Conservation (phyloP, 768 basidiomycete species). For the Calocera cornea region DNA sequence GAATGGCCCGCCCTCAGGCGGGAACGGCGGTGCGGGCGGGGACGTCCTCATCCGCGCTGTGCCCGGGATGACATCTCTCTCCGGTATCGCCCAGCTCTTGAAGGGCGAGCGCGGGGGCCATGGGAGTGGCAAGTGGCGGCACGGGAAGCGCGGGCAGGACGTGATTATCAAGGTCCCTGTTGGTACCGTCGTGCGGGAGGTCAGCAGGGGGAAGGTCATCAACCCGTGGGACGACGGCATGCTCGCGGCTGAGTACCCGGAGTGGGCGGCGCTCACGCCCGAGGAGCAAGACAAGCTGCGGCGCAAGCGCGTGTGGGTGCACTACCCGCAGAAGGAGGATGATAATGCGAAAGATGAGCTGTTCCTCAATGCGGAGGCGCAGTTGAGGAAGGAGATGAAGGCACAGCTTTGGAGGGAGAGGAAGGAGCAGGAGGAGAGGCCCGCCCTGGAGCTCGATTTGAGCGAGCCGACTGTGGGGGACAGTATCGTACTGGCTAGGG, state of each 20-base stretch:
- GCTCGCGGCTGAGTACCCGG: slow-evolving; percentile 59
- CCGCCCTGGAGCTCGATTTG: slow-evolving; percentile 18
- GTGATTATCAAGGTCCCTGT: slow-evolving; percentile 69
- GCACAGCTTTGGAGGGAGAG: neutral
- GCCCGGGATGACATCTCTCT: slow-evolving; percentile 61
- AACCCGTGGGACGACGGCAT: slow-evolving; percentile 39
- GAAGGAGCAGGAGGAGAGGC: slow-evolving; percentile 26
- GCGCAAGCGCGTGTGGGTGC: slow-evolving; percentile 52
- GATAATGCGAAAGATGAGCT: slow-evolving; percentile 47
- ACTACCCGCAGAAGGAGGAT: slow-evolving; percentile 57
- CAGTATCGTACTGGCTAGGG: slow-evolving; percentile 45
- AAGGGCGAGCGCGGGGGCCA: slow-evolving; percentile 51
- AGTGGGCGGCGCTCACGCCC: slow-evolving; percentile 36
- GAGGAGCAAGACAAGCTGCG: slow-evolving; percentile 47
- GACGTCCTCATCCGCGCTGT: slow-evolving; percentile 76
- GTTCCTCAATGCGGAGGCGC: slow-evolving; percentile 59
- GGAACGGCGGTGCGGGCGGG: slow-evolving; percentile 80
- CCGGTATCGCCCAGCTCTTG: slow-evolving; percentile 53
- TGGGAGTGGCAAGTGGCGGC: slow-evolving; percentile 78
- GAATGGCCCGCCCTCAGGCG: slow-evolving; percentile 82
- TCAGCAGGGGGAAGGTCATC: slow-evolving; percentile 29
- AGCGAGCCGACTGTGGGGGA: slow-evolving; percentile 30
- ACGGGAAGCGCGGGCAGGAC: slow-evolving; percentile 62
- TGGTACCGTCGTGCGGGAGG: slow-evolving; percentile 76
- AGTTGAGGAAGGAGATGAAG: slow-evolving; percentile 47